Percentiles rank a stretch among this genome's conserved stretches.
phyloP scores from a whole-genome alignment of 352 stramenopile genomes.

The Aphanomyces euteiches region DNA sequence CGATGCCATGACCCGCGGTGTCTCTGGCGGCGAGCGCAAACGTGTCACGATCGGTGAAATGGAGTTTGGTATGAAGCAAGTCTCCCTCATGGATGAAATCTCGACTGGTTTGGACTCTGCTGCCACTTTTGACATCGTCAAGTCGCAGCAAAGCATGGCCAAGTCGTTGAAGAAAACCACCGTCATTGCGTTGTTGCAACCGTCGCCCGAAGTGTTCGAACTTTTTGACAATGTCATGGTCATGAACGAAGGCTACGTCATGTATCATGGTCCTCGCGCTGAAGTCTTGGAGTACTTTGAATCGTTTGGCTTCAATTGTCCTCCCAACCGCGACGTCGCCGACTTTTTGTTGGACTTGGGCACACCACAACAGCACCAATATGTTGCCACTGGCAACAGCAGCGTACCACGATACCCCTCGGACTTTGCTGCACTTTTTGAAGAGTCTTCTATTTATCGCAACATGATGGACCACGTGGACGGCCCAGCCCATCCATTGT shows the following conservation, averaged over 20 bases:
- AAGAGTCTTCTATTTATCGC: slow-evolving; percentile 35
- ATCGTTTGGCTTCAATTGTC: too few relatives aligned
- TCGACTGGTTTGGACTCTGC: slow-evolving; percentile 56
- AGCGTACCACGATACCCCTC: slow-evolving; percentile 7
- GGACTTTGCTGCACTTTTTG: slow-evolving; percentile 32
- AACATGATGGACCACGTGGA: slow-evolving; percentile 43
- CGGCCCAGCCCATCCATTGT: background rate
- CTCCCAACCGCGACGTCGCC: too few relatives aligned
- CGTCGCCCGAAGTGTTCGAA: slow-evolving; percentile 90
- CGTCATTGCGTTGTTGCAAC: slow-evolving; percentile 84
- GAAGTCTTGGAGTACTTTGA: too few relatives aligned
- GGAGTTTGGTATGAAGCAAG: slow-evolving; percentile 69
- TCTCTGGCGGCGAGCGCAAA: slow-evolving; percentile 72
- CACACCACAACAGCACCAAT: too few relatives aligned
- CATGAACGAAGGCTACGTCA: too few relatives aligned
- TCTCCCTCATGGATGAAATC: slow-evolving; percentile 83
- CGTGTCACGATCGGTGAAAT: slow-evolving; percentile 73
- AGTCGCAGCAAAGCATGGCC: slow-evolving; percentile 45
- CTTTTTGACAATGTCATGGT: slow-evolving; percentile 94
- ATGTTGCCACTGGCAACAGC: background rate
- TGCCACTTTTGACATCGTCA: slow-evolving; percentile 56
- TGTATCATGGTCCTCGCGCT: too few relatives aligned
- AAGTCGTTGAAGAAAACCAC: slow-evolving; percentile 50
- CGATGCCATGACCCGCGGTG: slow-evolving; percentile 54
- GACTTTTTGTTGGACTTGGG: too few relatives aligned